Percentiles rank a stretch among this genome's conserved stretches.
Evolutionary conservation across 1,284 basidiomycete genomes (phyloP).

Genomic region (Rugosomyces carneus): DNA sequence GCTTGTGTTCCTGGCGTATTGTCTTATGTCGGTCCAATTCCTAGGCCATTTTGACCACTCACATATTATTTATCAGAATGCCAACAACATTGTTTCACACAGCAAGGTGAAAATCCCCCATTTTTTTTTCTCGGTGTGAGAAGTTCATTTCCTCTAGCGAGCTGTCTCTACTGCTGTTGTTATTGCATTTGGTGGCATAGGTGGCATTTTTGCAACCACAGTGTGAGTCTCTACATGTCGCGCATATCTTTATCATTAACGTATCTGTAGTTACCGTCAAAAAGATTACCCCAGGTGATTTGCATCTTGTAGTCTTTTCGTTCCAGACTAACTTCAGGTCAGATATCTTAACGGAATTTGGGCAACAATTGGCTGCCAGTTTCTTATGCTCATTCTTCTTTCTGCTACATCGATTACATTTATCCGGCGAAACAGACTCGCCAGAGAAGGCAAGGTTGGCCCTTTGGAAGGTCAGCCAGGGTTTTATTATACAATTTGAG

Average conservation of each 20-base stretch:
- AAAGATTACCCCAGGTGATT: not conserved
- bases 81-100: constrained; percentile 29
- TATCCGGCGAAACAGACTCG: constrained; percentile 22
- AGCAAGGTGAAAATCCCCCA: constrained; percentile 21
- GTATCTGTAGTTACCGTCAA: not conserved
- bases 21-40: constrained; percentile 22
- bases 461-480: constrained; percentile 25
- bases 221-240: constrained; percentile 18
- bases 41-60: not conserved
- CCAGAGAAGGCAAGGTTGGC: constrained; percentile 22
- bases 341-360: constrained; percentile 28
- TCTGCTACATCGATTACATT: constrained; percentile 23
- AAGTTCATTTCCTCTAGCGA: constrained; percentile 13
- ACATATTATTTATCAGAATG: constrained; percentile 13
- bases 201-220: constrained; percentile 30
- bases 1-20: constrained; percentile 26
- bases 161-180: constrained; percentile 28
- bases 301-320: not conserved
- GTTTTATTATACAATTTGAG: constrained; percentile 27
- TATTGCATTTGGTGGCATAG: constrained; percentile 28
- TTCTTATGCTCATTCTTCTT: constrained; percentile 24
- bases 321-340: not conserved
- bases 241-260: not conserved
- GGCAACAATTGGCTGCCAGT: constrained; percentile 28
- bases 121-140: not conserved